A percentile compares a stretch with the other conserved stretches of the same genome.
Conservation (phyloP, 306 rosid genomes). For the Cajanus cajan region DNA sequence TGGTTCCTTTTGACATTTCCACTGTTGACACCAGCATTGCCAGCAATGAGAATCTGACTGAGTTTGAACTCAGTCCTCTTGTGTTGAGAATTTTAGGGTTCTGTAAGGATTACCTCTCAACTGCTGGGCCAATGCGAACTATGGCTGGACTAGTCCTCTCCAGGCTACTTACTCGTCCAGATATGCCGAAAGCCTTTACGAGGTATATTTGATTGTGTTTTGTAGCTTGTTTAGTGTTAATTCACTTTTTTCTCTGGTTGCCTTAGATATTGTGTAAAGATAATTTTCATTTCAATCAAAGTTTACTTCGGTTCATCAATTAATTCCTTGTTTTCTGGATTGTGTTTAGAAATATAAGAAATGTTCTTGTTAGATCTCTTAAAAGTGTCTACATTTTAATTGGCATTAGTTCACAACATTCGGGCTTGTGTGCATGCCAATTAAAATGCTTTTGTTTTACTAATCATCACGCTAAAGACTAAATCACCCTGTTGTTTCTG, state of each 20-base stretch:
- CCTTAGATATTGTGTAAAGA: constrained; percentile 1
- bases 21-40: constrained; percentile 82
- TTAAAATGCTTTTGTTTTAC: neutral
- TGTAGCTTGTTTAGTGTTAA: constrained; percentile 10
- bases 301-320: neutral
- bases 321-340: neutral
- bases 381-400: neutral
- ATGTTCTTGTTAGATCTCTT: neutral
- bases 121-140: constrained; percentile 86
- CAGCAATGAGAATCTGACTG: constrained; percentile 39
- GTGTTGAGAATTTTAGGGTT: constrained; percentile 80
- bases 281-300: neutral
- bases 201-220: constrained; percentile 43
- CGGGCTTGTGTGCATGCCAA: constrained; percentile 1
- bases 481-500: constrained; percentile 4
- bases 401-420: neutral
- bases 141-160: constrained; percentile 88
- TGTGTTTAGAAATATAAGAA: constrained; percentile 7
- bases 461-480: constrained; percentile 4
- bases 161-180: constrained; percentile 90
- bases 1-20: constrained; percentile 95
- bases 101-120: constrained; percentile 83
- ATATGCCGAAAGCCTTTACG: constrained; percentile 85
- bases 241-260: constrained; percentile 13
- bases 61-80: constrained; percentile 69